These are phyloP conservation scores for Metschnikowia proteae DNA, from an alignment of 805 yeast genomes.

Conservation along the genomic window DNA sequence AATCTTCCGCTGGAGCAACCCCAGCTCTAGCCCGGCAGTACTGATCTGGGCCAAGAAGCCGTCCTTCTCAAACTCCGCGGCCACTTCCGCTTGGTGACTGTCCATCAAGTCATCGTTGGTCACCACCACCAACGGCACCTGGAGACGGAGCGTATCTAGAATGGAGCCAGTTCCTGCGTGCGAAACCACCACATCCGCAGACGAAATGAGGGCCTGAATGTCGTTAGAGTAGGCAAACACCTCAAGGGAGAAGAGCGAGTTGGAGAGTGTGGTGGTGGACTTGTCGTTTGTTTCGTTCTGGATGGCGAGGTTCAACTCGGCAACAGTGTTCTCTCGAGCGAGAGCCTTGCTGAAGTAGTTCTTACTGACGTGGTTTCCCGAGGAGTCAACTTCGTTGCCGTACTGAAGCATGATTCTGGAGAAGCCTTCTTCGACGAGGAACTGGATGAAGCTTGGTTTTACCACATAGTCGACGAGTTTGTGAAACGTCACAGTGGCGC, in stretches of 20 bases:
- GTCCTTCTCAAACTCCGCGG: constrained; percentile 12
- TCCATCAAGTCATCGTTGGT: constrained; percentile 62
- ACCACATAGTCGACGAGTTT: constrained; percentile 48
- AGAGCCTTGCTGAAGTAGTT: constrained; percentile 20
- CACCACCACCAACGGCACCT: constrained; percentile 62
- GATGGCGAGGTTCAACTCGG: constrained; percentile 11
- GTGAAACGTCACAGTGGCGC: constrained; percentile 85
- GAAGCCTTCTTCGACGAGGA: constrained; percentile 37
- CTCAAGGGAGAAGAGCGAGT: constrained; percentile 13
- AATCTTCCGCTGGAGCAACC: constrained; percentile 9
- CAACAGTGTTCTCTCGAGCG: constrained; percentile 10
- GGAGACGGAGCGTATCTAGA: constrained; percentile 61
- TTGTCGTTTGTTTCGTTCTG: constrained; percentile 18
- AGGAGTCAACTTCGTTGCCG: constrained; percentile 28
- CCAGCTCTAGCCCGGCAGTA: constrained; percentile 6
- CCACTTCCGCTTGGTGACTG: constrained; percentile 18
- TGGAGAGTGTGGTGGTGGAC: constrained; percentile 10
- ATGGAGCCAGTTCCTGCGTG: constrained; percentile 95
- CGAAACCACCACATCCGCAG: constrained; percentile 63
- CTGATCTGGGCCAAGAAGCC: constrained; percentile 9
- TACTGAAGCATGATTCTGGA: constrained; percentile 26
- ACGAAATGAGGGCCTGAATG: constrained; percentile 35
- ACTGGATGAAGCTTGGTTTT: constrained; percentile 27
- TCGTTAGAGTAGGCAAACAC: constrained; percentile 29
- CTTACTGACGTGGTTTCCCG: constrained; percentile 23